phyloP scores from a whole-genome alignment of 768 basidiomycete genomes.

The Filobasidium wieringae region DNA sequence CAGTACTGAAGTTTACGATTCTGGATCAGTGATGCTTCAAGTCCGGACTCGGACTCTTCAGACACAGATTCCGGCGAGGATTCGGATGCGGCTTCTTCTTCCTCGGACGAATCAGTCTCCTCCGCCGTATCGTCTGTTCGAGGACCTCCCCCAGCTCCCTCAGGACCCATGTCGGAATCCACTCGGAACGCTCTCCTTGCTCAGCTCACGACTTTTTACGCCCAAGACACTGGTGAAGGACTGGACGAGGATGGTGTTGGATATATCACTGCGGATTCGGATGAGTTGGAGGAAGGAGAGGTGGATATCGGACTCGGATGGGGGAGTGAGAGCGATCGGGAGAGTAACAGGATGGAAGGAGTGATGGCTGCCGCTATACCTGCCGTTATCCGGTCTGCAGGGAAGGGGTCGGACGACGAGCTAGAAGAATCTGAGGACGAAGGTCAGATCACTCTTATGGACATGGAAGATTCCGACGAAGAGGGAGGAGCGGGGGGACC shows the following conservation, averaged over 20 bases:
- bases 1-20: too few relatives aligned
- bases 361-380: not conserved
- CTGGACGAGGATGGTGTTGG: conserved; percentile 1
- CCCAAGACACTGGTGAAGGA: not conserved
- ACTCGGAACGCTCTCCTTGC: conserved; percentile 11
- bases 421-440: conserved; percentile 2
- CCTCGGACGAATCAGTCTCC: conserved; percentile 15
- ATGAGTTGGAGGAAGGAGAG: conserved; percentile 12
- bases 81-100: not conserved
- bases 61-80: conserved; percentile 8
- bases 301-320: conserved; percentile 9
- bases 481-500: conserved; percentile 13
- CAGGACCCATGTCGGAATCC: conserved; percentile 4
- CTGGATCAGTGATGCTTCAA: too few relatives aligned
- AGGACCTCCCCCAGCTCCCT: conserved; percentile 10
- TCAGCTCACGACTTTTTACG: conserved; percentile 14
- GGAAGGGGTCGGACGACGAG: not conserved
- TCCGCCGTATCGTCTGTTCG: conserved; percentile 17
- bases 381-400: too few relatives aligned
- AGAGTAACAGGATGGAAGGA: not conserved
- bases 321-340: not conserved
- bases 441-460: conserved; percentile 9
- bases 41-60: conserved; percentile 21
- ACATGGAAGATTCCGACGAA: conserved; percentile 24
- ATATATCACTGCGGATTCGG: conserved; percentile 16